Conservation (phyloP, 2,329 filamentous ascomycete genomes). For the Fusarium sacchari region DNA sequence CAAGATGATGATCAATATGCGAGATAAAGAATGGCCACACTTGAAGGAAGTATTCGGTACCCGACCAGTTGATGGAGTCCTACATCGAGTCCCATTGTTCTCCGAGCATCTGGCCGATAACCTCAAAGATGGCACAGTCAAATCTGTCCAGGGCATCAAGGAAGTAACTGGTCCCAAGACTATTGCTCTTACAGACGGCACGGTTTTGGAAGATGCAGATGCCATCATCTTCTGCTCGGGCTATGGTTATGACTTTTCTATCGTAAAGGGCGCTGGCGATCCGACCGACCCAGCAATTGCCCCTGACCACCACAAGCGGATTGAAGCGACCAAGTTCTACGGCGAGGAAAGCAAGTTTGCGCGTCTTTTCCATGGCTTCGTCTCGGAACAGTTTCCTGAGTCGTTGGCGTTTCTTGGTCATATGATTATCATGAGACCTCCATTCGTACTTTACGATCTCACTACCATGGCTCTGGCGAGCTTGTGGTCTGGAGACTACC, state of each 20-base stretch:
- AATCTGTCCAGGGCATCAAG: slow-evolving; percentile 42
- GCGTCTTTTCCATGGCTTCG: slow-evolving; percentile 45
- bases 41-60: slow-evolving; percentile 18
- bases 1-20: slow-evolving; percentile 22
- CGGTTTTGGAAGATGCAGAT: slow-evolving; percentile 47
- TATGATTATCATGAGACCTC: slow-evolving; percentile 38
- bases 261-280: slow-evolving; percentile 43
- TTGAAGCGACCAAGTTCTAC: slow-evolving; percentile 37
- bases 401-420: slow-evolving; percentile 47
- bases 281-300: slow-evolving; percentile 42
- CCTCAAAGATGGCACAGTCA: slow-evolving; percentile 42
- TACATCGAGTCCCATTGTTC: slow-evolving; percentile 43
- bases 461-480: slow-evolving; percentile 45
- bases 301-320: slow-evolving; percentile 40
- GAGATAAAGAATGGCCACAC: slow-evolving; percentile 37
- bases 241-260: slow-evolving; percentile 45
- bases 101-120: slow-evolving; percentile 45
- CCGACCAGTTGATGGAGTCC: slow-evolving; percentile 27
- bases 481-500: slow-evolving; percentile 43
- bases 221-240: slow-evolving; percentile 49
- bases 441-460: slow-evolving; percentile 45
- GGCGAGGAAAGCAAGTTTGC: slow-evolving; percentile 39
- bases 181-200: slow-evolving; percentile 44
- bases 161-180: slow-evolving; percentile 45
- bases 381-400: slow-evolving; percentile 48